Evolutionary conservation across 176 grass and related monocot genomes (phyloP), one percentile per base, ranked within the genome.

Genomic region (Elymus sibiricus): DNA sequence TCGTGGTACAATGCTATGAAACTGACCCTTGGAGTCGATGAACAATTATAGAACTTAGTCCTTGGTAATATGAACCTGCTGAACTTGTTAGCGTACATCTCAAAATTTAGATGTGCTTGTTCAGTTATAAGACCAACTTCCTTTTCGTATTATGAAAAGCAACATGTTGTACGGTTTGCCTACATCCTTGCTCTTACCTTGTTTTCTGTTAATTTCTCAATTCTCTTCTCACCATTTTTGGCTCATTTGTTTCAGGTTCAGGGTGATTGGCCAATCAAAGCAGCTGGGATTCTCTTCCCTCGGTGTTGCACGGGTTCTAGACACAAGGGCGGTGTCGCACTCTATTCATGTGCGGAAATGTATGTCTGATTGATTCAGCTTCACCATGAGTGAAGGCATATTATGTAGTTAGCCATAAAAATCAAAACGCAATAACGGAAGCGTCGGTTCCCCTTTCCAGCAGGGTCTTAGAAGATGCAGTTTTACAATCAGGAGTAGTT

Each of bases 201-300:
- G 75, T 77, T 61, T 19, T 0, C 29, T 64, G 8, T 19, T 42
- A 9, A 76, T 3, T 76, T 21, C 11, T 2, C 5, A 71, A 3
- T 40, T 70, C 28, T 77, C 38, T 17, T 85, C 88, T 90, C n/a
- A 86, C 11, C 47, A 14, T 32, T 70, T 32, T 70, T 70, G 49
- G 4, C 37, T 81, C 62, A 34, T 62, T 16, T 24, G 25, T 86
- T 77, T 63, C 84, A 90, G 88, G 88, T 65, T 82, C 79, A 29
- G 79, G 88, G 73, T 82, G 73, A 90, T 26, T 29, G 40, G 35
- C 40, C 31, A 70, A 16, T 7, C 15, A 22, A 22, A 62, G 15
- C 67, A 68, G 47, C 11, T 40, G 55, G 14, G 31, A 53, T 64
- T 22, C 65, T 80, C 6, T 55, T 32, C 26, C 80, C 73, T 51